Percentiles rank a stretch among this genome's conserved stretches.
Evolutionary conservation across 2,329 filamentous ascomycete species (phyloP).

Genomic region (Talaromyces amestolkiae): DNA sequence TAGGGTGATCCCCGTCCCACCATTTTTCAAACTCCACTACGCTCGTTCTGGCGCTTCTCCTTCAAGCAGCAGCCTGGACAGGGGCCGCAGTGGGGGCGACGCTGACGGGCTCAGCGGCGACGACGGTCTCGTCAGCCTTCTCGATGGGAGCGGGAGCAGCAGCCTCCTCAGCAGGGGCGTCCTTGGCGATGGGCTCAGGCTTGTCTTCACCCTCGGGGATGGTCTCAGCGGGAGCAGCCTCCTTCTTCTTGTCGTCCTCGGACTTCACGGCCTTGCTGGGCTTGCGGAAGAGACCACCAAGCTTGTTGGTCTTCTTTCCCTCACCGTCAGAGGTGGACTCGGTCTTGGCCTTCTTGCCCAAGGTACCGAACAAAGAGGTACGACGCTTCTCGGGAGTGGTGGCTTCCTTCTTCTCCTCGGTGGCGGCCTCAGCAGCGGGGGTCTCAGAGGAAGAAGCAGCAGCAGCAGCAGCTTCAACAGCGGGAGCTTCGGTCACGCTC

Average conservation of each 20-base stretch:
- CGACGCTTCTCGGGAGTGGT: constrained; percentile 40
- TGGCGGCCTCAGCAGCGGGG: constrained; percentile 26
- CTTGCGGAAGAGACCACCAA: constrained; percentile 50
- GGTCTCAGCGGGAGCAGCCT: constrained; percentile 30
- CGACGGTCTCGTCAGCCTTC: constrained; percentile 27
- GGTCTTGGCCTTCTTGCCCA: constrained; percentile 53
- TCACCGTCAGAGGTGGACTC: constrained; percentile 50
- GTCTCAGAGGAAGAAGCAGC: constrained; percentile 29
- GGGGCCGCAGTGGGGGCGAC: constrained; percentile 34
- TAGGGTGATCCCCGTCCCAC: constrained; percentile 37
- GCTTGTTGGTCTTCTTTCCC: constrained; percentile 48
- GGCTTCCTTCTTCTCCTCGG: constrained; percentile 30
- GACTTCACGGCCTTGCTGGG: constrained; percentile 49
- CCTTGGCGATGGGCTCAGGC: constrained; percentile 25
- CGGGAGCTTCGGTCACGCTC: constrained; percentile 44
- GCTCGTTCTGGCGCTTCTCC: constrained; percentile 30
- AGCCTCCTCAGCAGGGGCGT: constrained; percentile 28
- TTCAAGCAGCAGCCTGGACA: constrained; percentile 46
- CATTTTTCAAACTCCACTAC: constrained; percentile 42
- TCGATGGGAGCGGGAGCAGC: constrained; percentile 25
- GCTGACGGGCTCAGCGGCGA: constrained; percentile 31
- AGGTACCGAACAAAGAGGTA: constrained; percentile 55
- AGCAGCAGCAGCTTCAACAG: constrained; percentile 29
- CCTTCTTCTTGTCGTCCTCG: constrained; percentile 37
- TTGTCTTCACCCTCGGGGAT: constrained; percentile 31